Evolutionary conservation across 371 early-diverging fungal genomes (phyloP).

Genomic region (Nematocida parisii): DNA sequence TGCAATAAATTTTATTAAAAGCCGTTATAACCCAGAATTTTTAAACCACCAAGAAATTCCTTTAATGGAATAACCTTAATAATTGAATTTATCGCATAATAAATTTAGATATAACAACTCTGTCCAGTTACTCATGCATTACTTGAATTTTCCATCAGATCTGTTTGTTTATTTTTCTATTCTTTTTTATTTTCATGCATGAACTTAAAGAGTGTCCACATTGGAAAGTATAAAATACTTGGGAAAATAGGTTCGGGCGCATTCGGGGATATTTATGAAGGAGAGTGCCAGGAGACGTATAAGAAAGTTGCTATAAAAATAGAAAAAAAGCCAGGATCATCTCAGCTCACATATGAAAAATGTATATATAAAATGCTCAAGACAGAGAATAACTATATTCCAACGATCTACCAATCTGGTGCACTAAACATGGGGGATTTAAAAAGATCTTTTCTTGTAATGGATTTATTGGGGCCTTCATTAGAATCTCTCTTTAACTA

Average conservation of each 20-base stretch:
- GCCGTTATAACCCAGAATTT: no score
- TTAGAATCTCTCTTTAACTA: constrained; percentile 96
- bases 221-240: constrained; percentile 85
- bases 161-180: constrained; percentile 43
- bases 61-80: no score
- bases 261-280: constrained; percentile 96
- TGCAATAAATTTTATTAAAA: no score
- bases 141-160: neutral
- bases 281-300: constrained; percentile 70
- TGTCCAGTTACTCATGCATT: no score
- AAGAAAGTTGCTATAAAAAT: constrained; percentile 73
- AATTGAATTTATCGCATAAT: no score
- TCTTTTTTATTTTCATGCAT: constrained; percentile 48
- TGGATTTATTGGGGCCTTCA: constrained; percentile 94
- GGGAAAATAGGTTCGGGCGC: constrained; percentile 94
- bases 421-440: constrained; percentile 63
- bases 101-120: no score
- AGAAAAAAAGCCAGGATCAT: constrained; percentile 70
- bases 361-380: constrained; percentile 70
- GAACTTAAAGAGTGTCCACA: constrained; percentile 74
- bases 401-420: constrained; percentile 71
- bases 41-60: no score
- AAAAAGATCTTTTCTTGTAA: constrained; percentile 73
- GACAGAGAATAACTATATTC: constrained; percentile 64
- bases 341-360: constrained; percentile 72